These are phyloP conservation scores for Geoglossum glabrum DNA, from an alignment of 495 filamentous ascomycete genomes.

Conservation along the genomic window DNA sequence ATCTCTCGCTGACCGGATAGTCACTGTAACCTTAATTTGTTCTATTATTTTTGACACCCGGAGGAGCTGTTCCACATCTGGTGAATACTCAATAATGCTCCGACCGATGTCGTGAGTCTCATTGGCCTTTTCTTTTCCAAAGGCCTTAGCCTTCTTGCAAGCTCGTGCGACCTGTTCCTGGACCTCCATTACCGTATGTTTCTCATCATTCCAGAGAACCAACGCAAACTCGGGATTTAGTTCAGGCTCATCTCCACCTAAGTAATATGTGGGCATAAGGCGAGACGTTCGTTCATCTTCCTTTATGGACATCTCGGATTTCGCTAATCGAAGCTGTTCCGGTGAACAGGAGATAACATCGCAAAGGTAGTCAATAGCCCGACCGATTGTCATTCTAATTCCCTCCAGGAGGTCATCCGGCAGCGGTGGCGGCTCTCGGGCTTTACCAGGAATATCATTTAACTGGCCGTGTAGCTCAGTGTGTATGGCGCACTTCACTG, in stretches of 20 bases:
- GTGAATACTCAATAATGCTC: slow-evolving; percentile 58
- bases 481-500: slow-evolving; percentile 85
- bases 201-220: slow-evolving; percentile 96
- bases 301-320: slow-evolving; percentile 57
- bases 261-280: slow-evolving; percentile 53
- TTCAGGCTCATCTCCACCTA: slow-evolving; percentile 32
- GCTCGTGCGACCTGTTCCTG: slow-evolving; percentile 73
- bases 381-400: slow-evolving; percentile 66
- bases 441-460: slow-evolving; percentile 40
- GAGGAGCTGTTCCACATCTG: slow-evolving; percentile 49
- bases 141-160: slow-evolving; percentile 48
- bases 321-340: slow-evolving; percentile 73
- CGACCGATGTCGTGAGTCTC: slow-evolving; percentile 78
- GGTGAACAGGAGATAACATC: slow-evolving; percentile 96
- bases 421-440: slow-evolving; percentile 31
- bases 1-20: slow-evolving; percentile 79
- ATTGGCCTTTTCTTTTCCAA: slow-evolving; percentile 53
- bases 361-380: slow-evolving; percentile 79
- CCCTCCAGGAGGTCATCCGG: slow-evolving; percentile 52
- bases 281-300: slow-evolving; percentile 66
- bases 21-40: slow-evolving; percentile 88
- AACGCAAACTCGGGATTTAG: slow-evolving; percentile 57
- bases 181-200: slow-evolving; percentile 89
- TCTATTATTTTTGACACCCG: slow-evolving; percentile 66
- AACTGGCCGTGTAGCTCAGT: slow-evolving; percentile 32